Evolutionary conservation across 495 filamentous ascomycete species (phyloP).

Genomic region (Lasiosphaeris hirsuta): DNA sequence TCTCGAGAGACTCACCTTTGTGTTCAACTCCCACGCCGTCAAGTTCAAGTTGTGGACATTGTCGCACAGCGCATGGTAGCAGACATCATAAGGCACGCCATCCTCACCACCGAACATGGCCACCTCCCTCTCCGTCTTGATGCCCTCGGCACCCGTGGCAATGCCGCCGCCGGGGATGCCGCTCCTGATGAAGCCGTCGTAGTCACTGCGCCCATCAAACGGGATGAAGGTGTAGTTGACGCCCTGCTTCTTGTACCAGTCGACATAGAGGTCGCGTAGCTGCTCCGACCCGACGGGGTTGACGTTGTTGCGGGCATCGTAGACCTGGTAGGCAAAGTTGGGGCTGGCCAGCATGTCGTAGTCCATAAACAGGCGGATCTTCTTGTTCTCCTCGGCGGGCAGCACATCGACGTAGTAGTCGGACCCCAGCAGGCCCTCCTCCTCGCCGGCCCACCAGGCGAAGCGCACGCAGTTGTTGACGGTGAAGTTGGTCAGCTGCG

Average conservation of each 20-base stretch:
- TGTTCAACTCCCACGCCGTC: constrained; percentile 53
- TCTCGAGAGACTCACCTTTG: constrained; percentile 37
- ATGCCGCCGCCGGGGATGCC: constrained; percentile 55
- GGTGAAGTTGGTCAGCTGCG: constrained; percentile 45
- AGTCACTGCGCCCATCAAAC: constrained; percentile 56
- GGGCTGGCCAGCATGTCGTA: constrained; percentile 58
- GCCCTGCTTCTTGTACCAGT: constrained; percentile 46
- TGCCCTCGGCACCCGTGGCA: constrained; percentile 60
- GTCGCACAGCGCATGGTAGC: constrained; percentile 57
- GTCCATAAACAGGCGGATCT: constrained; percentile 58
- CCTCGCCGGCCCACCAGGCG: constrained; percentile 57
- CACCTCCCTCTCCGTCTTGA: constrained; percentile 51
- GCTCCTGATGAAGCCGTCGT: constrained; percentile 52
- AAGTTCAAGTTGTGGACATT: constrained; percentile 46
- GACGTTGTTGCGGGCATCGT: constrained; percentile 40
- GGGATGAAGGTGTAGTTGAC: constrained; percentile 52
- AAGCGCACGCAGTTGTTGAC: constrained; percentile 57
- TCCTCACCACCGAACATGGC: constrained; percentile 50
- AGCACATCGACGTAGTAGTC: constrained; percentile 53
- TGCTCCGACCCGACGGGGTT: constrained; percentile 50
- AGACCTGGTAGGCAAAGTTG: constrained; percentile 56
- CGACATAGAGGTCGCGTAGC: constrained; percentile 49
- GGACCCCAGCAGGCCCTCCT: constrained; percentile 56
- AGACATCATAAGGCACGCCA: constrained; percentile 51
- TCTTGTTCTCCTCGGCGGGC: constrained; percentile 46